A percentile compares a stretch with the other conserved stretches of the same genome.
Conservation (phyloP, 139 green algal species). For the Choricystis sp. region DNA sequence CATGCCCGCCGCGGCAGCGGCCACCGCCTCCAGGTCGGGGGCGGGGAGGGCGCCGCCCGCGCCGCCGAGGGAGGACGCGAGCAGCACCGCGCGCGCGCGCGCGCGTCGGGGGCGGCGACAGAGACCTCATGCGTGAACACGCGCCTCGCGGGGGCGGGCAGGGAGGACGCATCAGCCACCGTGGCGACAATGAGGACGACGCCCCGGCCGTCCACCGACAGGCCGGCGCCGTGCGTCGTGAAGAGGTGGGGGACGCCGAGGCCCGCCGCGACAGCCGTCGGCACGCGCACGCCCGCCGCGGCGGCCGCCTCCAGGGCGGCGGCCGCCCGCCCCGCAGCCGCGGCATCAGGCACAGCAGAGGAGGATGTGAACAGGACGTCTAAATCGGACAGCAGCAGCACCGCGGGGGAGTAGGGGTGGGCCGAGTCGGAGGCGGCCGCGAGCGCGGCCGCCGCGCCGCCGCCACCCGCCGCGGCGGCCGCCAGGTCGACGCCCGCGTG, state of each 20-base stretch:
- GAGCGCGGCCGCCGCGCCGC: constrained; percentile 27
- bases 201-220: not conserved
- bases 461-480: constrained; percentile 11
- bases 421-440: constrained; percentile 25
- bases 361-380: constrained; percentile 16
- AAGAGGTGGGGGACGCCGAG: not conserved
- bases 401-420: constrained; percentile 27
- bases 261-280: constrained; percentile 2
- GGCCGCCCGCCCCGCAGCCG: not conserved
- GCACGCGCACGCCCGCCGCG: constrained; percentile 20
- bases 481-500: constrained; percentile 41
- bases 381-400: constrained; percentile 38
- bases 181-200: constrained; percentile 53
- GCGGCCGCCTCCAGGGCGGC: constrained; percentile 10
- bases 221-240: not conserved
- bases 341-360: too few species aligned
- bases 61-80: constrained; percentile 18
- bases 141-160: constrained; percentile 41
- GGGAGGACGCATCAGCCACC: constrained; percentile 17
- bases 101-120: constrained; percentile 22
- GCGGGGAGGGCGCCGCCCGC: constrained; percentile 5
- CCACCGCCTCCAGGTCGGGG: not conserved
- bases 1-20: constrained; percentile 8
- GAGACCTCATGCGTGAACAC: constrained; percentile 71
- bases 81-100: constrained; percentile 15